A percentile compares a stretch with the other conserved stretches of the same genome.
Conservation (phyloP, 1,284 basidiomycete genomes). For the Porogramme epimiltina region DNA sequence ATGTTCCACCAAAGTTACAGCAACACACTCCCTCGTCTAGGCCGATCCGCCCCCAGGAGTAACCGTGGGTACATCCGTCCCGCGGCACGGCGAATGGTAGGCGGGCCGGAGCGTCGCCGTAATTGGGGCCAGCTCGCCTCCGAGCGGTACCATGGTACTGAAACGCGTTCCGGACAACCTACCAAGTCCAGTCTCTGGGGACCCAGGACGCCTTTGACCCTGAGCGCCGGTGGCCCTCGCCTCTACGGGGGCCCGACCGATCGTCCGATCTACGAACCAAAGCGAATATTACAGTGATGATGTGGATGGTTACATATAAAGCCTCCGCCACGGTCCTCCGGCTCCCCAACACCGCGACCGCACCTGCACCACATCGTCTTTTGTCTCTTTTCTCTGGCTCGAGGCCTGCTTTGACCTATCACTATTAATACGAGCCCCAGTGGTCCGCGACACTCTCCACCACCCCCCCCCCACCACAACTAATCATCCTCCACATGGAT, state of each 20-base stretch:
- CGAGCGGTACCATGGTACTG: conserved; percentile 19
- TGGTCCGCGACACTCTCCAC: conserved; percentile 2
- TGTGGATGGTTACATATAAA: conserved; percentile 3
- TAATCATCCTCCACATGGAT: conserved; percentile 7
- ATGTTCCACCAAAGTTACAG: no score
- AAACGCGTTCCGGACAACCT: conserved; percentile 18
- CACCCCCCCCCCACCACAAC: conserved; percentile 1
- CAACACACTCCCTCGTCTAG: no score
- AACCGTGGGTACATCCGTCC: not conserved
- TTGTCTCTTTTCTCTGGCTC: conserved; percentile 6
- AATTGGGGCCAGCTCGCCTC: conserved; percentile 12
- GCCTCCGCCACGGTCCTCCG: not conserved
- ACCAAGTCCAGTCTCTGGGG: conserved; percentile 7
- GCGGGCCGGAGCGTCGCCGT: conserved; percentile 1
- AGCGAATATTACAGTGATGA: conserved; percentile 9
- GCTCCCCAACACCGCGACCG: not conserved
- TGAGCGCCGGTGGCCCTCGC: not conserved
- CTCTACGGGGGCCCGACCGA: not conserved
- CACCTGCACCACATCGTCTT: not conserved
- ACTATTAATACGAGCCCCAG: conserved; percentile 9
- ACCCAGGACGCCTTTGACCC: not conserved
- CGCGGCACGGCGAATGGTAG: not conserved
- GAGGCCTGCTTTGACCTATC: conserved; percentile 9
- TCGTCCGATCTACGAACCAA: not conserved
- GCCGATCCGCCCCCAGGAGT: no score